Conservation (phyloP, 164 flowering plant genomes). For the Akebia trifoliata region DNA sequence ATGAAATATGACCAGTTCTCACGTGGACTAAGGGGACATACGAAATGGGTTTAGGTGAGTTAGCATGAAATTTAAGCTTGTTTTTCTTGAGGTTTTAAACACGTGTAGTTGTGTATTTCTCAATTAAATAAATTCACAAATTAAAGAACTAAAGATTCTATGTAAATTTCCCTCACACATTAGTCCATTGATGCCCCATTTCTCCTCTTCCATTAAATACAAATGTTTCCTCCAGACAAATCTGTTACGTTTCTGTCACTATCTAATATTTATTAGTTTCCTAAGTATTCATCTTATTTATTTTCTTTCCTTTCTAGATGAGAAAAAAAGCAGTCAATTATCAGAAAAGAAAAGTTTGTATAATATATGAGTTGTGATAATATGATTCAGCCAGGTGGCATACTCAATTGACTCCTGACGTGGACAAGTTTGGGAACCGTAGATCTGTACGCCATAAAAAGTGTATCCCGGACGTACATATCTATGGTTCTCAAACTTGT, state of each 20-base stretch:
- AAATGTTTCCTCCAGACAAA: background rate
- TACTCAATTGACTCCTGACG: too few species aligned
- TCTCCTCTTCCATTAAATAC: background rate
- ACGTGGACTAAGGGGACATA: constrained; percentile 14
- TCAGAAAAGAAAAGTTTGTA: too few species aligned
- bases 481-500: too few species aligned
- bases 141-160: constrained; percentile 6
- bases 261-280: constrained; percentile 1
- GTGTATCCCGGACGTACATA: too few species aligned
- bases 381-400: too few species aligned
- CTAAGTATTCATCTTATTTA: background rate
- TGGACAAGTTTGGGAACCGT: too few species aligned
- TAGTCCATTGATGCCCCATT: background rate
- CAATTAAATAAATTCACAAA: constrained; percentile 2
- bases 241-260: background rate
- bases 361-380: too few species aligned
- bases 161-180: background rate
- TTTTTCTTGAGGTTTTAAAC: constrained; percentile 17
- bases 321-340: background rate
- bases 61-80: constrained; percentile 13
- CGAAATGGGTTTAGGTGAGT: constrained; percentile 15
- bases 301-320: background rate
- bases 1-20: background rate
- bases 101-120: constrained; percentile 14
- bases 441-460: too few species aligned